Conservation (phyloP, 208 protist genomes). For the Wallacemonas sp. region DNA sequence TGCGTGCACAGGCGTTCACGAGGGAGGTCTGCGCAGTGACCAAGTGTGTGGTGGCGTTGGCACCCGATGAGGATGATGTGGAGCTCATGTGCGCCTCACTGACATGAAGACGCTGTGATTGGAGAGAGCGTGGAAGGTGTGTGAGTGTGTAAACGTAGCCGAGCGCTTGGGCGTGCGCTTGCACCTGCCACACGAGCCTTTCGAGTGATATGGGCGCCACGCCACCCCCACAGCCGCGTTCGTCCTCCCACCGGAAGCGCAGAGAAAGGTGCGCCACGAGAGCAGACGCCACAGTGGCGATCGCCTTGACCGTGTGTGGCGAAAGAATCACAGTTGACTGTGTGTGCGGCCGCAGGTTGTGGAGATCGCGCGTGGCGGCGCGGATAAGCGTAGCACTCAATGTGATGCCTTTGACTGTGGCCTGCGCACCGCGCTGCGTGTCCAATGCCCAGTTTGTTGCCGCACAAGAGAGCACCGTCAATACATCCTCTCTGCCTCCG, state of each 20-base stretch:
- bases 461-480: neutral
- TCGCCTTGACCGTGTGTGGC: neutral
- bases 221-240: no score
- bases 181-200: neutral
- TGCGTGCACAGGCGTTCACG: neutral
- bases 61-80: no score
- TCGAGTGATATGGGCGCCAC: no score
- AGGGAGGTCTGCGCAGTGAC: neutral
- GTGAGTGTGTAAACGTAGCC: neutral
- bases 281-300: neutral
- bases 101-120: neutral
- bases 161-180: neutral
- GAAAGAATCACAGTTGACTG: neutral
- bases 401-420: neutral
- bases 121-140: neutral
- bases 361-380: neutral
- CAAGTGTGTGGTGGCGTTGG: no score
- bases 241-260: no score
- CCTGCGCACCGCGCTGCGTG: neutral
- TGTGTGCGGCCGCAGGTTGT: neutral
- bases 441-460: slow-evolving; percentile 9
- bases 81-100: no score
- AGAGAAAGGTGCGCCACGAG: no score
- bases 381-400: neutral
- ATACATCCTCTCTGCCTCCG: no score